Evolutionary conservation across 495 filamentous ascomycete species (phyloP).

Genomic region (Geopyxis carbonaria): DNA sequence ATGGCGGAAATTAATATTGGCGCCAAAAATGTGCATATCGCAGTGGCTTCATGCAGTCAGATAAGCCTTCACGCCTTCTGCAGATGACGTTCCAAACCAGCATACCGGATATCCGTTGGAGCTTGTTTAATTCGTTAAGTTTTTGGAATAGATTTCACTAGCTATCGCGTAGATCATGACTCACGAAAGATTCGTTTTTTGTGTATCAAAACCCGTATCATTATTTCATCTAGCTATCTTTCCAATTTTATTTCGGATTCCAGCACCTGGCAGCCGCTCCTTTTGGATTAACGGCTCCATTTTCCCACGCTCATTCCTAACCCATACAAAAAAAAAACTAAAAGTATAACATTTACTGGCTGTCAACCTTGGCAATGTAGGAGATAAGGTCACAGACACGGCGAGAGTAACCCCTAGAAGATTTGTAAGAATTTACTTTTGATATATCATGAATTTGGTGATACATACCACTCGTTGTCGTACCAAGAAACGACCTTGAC

Average conservation of each 20-base stretch:
- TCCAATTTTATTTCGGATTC: too few species aligned
- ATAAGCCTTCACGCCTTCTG: too few species aligned
- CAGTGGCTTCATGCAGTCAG: too few species aligned
- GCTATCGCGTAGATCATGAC: too few species aligned
- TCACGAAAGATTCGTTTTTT: too few species aligned
- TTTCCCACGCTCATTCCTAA: background rate
- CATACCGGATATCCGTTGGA: too few species aligned
- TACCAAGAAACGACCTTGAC: slow-evolving; percentile 98
- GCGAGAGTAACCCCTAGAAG: slow-evolving; percentile 73
- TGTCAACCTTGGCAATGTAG: slow-evolving; percentile 81
- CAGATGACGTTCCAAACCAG: too few species aligned
- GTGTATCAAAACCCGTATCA: background rate
- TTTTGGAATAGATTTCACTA: too few species aligned
- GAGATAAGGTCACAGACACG: slow-evolving; percentile 92
- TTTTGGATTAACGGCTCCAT: background rate
- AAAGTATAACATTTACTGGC: slow-evolving; percentile 15
- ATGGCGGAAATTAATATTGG: too few species aligned
- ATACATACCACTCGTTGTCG: slow-evolving; percentile 63
- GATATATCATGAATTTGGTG: background rate
- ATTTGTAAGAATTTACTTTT: slow-evolving; percentile 26
- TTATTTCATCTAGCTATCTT: background rate
- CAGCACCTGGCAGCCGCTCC: background rate
- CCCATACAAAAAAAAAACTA: background rate
- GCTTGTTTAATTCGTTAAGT: too few species aligned
- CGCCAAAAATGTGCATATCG: too few species aligned